These are phyloP conservation scores for Zangia roseola DNA, from an alignment of 768 basidiomycete genomes.

Conservation along the genomic window DNA sequence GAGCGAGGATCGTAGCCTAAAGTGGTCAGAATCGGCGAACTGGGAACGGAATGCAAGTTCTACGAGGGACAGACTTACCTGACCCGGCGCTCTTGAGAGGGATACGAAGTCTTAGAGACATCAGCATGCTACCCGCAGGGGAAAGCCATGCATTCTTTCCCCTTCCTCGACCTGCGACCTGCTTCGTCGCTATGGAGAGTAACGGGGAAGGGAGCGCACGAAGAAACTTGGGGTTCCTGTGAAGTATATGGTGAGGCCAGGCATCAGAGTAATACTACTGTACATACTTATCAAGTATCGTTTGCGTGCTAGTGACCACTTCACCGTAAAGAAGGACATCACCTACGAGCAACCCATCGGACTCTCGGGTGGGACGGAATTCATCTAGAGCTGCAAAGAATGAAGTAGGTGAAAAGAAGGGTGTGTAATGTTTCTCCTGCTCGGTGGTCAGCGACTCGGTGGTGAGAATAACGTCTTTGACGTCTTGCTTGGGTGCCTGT, in stretches of 20 bases:
- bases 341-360: constrained; percentile 55
- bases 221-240: constrained; percentile 76
- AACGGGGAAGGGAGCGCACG: constrained; percentile 69
- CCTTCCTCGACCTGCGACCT: constrained; percentile 85
- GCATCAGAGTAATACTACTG: not conserved
- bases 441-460: constrained; percentile 46
- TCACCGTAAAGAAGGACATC: constrained; percentile 85
- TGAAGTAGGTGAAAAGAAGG: constrained; percentile 63
- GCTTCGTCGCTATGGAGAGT: constrained; percentile 82
- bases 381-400: constrained; percentile 57
- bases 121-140: constrained; percentile 83
- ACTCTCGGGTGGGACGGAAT: constrained; percentile 21
- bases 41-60: not conserved
- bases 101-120: constrained; percentile 36
- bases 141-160: constrained; percentile 92
- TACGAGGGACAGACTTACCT: not conserved
- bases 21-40: not conserved
- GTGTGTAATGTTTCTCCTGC: constrained; percentile 44
- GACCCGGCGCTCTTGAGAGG: constrained; percentile 14
- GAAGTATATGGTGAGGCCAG: not conserved
- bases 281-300: constrained; percentile 86
- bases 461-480: constrained; percentile 56
- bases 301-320: constrained; percentile 91
- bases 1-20: constrained; percentile 6
- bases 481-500: constrained; percentile 38